Conservation (phyloP, 2,329 filamentous ascomycete species). For the Colletotrichum salicis region DNA sequence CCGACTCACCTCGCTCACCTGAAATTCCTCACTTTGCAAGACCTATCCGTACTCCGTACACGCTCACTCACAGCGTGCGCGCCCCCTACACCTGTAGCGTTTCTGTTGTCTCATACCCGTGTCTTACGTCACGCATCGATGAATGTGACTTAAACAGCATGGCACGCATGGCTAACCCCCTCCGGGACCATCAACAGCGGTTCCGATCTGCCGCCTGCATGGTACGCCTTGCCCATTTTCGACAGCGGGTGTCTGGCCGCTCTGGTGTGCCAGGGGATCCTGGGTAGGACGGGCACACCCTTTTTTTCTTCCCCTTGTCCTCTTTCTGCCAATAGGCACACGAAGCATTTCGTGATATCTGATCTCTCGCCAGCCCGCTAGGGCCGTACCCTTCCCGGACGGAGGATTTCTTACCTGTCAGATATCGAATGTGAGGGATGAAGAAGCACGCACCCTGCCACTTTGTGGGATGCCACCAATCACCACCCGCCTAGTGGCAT, state of each 20-base stretch:
- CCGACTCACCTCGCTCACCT: slow-evolving; percentile 3
- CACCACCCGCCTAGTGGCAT: slow-evolving; percentile 26
- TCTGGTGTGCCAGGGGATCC: neutral
- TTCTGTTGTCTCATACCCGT: neutral
- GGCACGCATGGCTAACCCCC: neutral
- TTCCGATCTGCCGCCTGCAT: slow-evolving; percentile 5
- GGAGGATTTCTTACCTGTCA: slow-evolving; percentile 15
- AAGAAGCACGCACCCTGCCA: slow-evolving; percentile 19
- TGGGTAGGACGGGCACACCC: neutral
- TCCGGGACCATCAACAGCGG: neutral
- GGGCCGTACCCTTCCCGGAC: slow-evolving; percentile 15
- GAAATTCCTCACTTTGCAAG: slow-evolving; percentile 4
- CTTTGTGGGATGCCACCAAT: slow-evolving; percentile 24
- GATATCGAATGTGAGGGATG: slow-evolving; percentile 26
- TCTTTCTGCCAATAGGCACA: neutral
- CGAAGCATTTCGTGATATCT: slow-evolving; percentile 1
- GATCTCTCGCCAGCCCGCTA: slow-evolving; percentile 16
- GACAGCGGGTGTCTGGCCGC: neutral
- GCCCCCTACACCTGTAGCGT: neutral
- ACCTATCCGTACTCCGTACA: slow-evolving; percentile 3
- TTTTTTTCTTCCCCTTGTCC: neutral
- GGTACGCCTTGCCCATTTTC: neutral
- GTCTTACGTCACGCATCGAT: slow-evolving; percentile 13
- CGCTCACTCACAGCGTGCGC: too few relatives aligned
- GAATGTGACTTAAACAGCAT: neutral